A percentile compares a stretch with the other conserved stretches of the same genome.
Evolutionary conservation across 148 eudicot genomes (phyloP).

Genomic region (Salicornia ramosissima): DNA sequence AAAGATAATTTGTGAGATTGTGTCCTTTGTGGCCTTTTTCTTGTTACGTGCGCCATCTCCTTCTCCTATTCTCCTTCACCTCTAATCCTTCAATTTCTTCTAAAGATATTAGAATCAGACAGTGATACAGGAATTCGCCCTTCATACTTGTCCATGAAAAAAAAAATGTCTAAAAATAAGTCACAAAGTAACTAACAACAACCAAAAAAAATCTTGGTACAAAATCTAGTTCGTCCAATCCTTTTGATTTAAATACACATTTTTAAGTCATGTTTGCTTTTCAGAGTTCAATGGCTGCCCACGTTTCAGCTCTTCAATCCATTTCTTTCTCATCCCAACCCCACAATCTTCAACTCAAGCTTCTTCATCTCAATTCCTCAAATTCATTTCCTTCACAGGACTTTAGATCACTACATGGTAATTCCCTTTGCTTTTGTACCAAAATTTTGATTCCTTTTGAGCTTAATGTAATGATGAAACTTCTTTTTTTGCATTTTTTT

Average conservation of each 20-base stretch:
- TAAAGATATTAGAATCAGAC: too few species aligned
- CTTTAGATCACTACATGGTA: constrained; percentile 16
- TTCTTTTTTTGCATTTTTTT: constrained; percentile 11
- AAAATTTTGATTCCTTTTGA: neutral
- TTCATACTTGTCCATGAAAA: too few species aligned
- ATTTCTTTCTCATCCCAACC: constrained; percentile 34
- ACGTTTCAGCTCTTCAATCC: constrained; percentile 35
- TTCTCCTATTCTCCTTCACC: too few species aligned
- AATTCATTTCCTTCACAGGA: constrained; percentile 13
- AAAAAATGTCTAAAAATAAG: too few species aligned
- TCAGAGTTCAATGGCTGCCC: constrained; percentile 46
- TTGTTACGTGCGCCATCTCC: too few species aligned
- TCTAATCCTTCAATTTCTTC: too few species aligned
- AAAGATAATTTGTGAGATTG: too few species aligned
- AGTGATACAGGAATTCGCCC: too few species aligned
- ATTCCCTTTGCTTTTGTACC: neutral
- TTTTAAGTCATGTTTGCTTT: neutral
- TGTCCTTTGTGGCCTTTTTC: too few species aligned
- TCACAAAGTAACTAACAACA: too few species aligned
- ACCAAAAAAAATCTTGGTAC: too few species aligned
- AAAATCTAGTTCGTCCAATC: neutral
- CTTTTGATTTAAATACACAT: neutral
- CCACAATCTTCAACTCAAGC: constrained; percentile 23
- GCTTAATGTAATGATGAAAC: neutral
- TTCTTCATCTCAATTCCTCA: constrained; percentile 12